phyloP scores from a whole-genome alignment of 2,329 filamentous ascomycete species.

The Polytolypa hystricis region DNA sequence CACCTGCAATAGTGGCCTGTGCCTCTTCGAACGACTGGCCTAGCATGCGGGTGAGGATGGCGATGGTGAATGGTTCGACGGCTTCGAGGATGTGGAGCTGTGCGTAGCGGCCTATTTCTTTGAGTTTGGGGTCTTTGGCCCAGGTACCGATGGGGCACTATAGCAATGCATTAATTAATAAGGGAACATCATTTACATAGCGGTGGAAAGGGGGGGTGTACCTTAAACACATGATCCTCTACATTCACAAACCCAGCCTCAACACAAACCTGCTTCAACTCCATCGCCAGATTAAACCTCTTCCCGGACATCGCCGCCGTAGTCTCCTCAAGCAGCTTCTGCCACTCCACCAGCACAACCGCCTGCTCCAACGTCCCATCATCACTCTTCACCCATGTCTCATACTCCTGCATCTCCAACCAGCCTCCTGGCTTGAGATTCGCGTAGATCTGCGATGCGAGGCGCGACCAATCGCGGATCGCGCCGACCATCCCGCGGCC shows the following conservation, averaged over 20 bases:
- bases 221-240: constrained; percentile 18
- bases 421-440: constrained; percentile 21
- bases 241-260: constrained; percentile 24
- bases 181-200: too few relatives aligned
- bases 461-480: constrained; percentile 14
- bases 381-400: constrained; percentile 14
- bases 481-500: constrained; percentile 18
- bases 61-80: constrained; percentile 16
- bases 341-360: constrained; percentile 11
- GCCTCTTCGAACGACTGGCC: constrained; percentile 23
- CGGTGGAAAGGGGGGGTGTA: constrained; percentile 2
- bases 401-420: constrained; percentile 20
- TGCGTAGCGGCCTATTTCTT: constrained; percentile 35
- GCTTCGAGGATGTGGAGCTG: constrained; percentile 16
- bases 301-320: constrained; percentile 15
- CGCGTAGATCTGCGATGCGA: constrained; percentile 15
- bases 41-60: constrained; percentile 20
- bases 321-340: constrained; percentile 14
- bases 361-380: constrained; percentile 11
- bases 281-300: constrained; percentile 16
- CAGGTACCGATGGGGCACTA: constrained; percentile 22
- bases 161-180: neutral
- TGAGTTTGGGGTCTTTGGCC: constrained; percentile 37
- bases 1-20: constrained; percentile 21
- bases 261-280: constrained; percentile 18